Evolutionary conservation across 257 asterid genomes (phyloP), one percentile per base, ranked within the genome.

Genomic region (Parsonsia alboflavescens): DNA sequence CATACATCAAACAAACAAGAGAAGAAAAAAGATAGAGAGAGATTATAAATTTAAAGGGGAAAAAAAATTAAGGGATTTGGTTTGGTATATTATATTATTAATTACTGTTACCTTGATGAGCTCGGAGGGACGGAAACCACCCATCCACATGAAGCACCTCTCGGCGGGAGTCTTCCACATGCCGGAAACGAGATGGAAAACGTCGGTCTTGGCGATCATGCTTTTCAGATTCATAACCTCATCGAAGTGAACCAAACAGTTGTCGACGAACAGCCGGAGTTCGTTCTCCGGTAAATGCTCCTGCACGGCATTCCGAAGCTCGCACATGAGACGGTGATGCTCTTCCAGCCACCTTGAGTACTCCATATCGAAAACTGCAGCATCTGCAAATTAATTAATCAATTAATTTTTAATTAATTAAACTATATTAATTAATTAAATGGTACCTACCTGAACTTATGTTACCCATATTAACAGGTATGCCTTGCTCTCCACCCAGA

Each of bases 141-240:
- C 98, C 12, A 94, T 70, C 98, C 98, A 94, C 84, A 91, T 78
- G 85, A 90, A 91, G 81, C 97, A 92, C 0, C 98, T 85, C 75
- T 94, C 98, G 0, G 96, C 97, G 5, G 98, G 98, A 33, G 98
- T 86, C 78, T 85, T 91, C 96, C 97, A 94, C 77, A 75, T 81
- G 83, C 98, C 98, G 66, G 97, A 89, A 74, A 90, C 68, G 2
- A 91, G 82, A 82, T 94, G 97, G 76, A 93, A 88, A 4, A 90
- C 90, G 21, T 91, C 96, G 26, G 88, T 65, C 67, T 88, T 93
- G 0, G 86, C 88, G 0, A 88, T 77, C 81, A 91, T 85, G 78
- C 81, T 72, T 73, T 91, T 93, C 12, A 91, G 86, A 73, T 75
- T 83, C 56, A 89, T 81, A 44, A 93, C 48, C 61, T 86, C 85